These are phyloP conservation scores for Rhexocercosporidium sp. DNA, from an alignment of 2,329 filamentous ascomycete genomes.

Conservation along the genomic window DNA sequence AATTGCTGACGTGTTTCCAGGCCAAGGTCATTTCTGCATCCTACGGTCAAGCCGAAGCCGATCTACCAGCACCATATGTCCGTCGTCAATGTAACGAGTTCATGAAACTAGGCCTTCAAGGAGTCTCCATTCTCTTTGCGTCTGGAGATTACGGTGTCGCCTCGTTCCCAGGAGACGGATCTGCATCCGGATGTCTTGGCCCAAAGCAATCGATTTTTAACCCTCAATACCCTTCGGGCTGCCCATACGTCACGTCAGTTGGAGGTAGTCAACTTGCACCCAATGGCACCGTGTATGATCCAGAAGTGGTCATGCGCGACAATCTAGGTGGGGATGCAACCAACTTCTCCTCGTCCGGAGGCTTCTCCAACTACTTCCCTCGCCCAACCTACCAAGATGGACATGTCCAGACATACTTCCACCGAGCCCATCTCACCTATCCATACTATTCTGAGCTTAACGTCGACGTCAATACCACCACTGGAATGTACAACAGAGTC, in stretches of 20 bases:
- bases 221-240: slow-evolving; percentile 65
- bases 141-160: slow-evolving; percentile 64
- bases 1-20: slow-evolving; percentile 14
- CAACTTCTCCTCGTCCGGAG: slow-evolving; percentile 50
- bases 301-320: slow-evolving; percentile 34
- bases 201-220: slow-evolving; percentile 33
- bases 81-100: slow-evolving; percentile 66
- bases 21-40: slow-evolving; percentile 59
- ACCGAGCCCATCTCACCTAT: slow-evolving; percentile 24
- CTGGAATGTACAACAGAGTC: slow-evolving; percentile 51
- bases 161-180: slow-evolving; percentile 63
- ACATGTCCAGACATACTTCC: slow-evolving; percentile 51
- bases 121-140: slow-evolving; percentile 68
- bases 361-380: slow-evolving; percentile 58
- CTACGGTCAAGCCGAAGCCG: slow-evolving; percentile 71
- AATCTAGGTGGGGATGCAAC: slow-evolving; percentile 42
- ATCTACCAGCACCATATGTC: slow-evolving; percentile 65
- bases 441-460: slow-evolving; percentile 36
- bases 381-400: slow-evolving; percentile 54
- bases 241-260: slow-evolving; percentile 71
- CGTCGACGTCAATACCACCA: slow-evolving; percentile 49
- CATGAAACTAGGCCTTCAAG: slow-evolving; percentile 68
- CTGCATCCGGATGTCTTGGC: slow-evolving; percentile 53
- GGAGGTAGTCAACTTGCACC: slow-evolving; percentile 61
- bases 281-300: slow-evolving; percentile 44